phyloP scores from a whole-genome alignment of 805 yeast genomes.

The Candida ortonii region DNA sequence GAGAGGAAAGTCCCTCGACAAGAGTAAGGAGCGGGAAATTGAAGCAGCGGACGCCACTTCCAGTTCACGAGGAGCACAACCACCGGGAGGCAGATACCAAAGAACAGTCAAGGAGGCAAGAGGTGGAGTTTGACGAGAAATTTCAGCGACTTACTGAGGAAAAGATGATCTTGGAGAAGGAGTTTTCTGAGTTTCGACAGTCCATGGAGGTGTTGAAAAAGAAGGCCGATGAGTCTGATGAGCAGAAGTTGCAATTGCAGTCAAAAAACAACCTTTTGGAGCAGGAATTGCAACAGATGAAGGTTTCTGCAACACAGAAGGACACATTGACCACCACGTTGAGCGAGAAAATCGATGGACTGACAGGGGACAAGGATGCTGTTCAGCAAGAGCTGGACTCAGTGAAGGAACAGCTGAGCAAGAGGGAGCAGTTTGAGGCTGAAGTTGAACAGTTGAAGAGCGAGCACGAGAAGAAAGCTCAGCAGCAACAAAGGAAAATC shows the following conservation, averaged over 20 bases:
- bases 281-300: background rate
- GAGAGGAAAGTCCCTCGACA: too few species aligned
- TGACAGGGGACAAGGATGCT: background rate
- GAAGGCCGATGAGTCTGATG: background rate
- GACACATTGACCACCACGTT: too few species aligned
- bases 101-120: conserved; percentile 1
- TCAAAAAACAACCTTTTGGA: too few species aligned
- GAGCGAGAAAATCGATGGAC: too few species aligned
- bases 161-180: conserved; percentile 2
- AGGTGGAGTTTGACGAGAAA: conserved; percentile 1
- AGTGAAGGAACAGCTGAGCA: background rate
- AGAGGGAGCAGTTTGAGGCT: background rate
- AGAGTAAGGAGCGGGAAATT: too few species aligned
- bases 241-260: too few species aligned
- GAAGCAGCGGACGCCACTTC: too few species aligned
- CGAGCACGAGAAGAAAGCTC: background rate
- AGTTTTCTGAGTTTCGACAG: background rate
- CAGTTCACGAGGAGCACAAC: background rate
- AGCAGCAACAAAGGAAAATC: background rate
- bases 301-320: too few species aligned
- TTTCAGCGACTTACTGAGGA: conserved; percentile 1
- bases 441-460: background rate
- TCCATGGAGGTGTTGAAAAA: background rate
- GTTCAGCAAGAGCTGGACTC: background rate
- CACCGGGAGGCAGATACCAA: background rate